Evolutionary conservation across 2,329 filamentous ascomycete genomes (phyloP), one percentile per base, ranked within the genome.

Genomic region (Macrophomina pseudophaseolina): DNA sequence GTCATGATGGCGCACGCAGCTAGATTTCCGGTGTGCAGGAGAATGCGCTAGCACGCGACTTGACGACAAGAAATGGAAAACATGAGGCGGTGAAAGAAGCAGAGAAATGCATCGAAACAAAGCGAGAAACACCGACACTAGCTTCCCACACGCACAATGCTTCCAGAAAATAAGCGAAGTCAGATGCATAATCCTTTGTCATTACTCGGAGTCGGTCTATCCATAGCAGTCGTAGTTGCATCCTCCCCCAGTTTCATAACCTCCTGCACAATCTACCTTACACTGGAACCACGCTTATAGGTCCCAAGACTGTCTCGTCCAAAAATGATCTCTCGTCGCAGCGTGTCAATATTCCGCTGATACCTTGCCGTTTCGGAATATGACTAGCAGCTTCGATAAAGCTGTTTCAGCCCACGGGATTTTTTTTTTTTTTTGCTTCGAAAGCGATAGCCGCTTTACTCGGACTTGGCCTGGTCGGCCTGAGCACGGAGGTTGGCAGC

Each of bases 401-500:
- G 60, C 60, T 8, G 18, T 32, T 32, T 33, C 35, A 35, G 48
- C 49, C 18, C 48, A 32, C 28, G 42, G 35, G 28, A 18, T 53
- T 53, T 54, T 38, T 7, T 5, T 32, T 53, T 16, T 63, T 18
- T 23, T 23, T 23, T 2, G 51, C 63, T 40, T 51, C 5, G 33
- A 59, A 44, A 16, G 53, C 42, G 18, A 32, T 16, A 33, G 33
- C 18, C 48, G 53, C 42, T 56, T 60, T 66, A 66, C 54, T 62
- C 18, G 65, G 54, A 28, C 65, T 66, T 66, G 74, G 87, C 86
- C 76, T 90, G 87, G 76, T 94, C 93, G 80, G 90, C 93, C 87
- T 95, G 93, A 75, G 92, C 90, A 73, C 93, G 92, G 76, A 97
- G 91, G 83, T 93, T 92, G 79, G 92, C 88, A 74, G 93, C 91